phyloP scores from a whole-genome alignment of 106 monocot species.

The Alisma plantagoaquatica region DNA sequence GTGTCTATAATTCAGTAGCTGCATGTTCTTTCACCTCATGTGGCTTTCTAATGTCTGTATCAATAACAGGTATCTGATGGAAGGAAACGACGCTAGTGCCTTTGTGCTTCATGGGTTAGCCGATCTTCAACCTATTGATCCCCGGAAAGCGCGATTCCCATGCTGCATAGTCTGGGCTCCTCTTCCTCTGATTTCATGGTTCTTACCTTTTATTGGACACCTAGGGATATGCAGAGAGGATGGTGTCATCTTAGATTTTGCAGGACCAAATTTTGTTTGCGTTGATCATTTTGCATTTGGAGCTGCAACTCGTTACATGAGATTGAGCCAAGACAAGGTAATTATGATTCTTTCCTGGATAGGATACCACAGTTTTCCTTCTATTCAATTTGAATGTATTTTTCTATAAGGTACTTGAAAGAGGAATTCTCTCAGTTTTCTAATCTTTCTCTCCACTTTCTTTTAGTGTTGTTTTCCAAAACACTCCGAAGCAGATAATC shows the following conservation, averaged over 20 bases:
- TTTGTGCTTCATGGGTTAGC: too few relatives aligned
- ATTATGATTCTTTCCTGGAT: too few relatives aligned
- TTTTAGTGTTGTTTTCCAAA: constrained; percentile 7
- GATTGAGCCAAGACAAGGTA: constrained; percentile 61
- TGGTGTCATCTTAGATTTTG: constrained; percentile 93
- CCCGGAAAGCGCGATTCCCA: constrained; percentile 75
- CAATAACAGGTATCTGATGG: too few relatives aligned
- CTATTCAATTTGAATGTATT: too few relatives aligned
- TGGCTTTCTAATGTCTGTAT: too few relatives aligned
- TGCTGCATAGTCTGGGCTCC: constrained; percentile 96
- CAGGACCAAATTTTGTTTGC: constrained; percentile 82
- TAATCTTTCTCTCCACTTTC: not conserved
- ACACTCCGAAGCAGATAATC: too few relatives aligned
- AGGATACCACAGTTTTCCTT: too few relatives aligned
- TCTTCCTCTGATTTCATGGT: constrained; percentile 81
- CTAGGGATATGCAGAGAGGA: constrained; percentile 93
- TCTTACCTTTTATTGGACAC: constrained; percentile 91
- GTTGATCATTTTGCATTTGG: constrained; percentile 92
- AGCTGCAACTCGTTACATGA: constrained; percentile 67
- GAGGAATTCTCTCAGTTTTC: not conserved
- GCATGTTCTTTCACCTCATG: too few relatives aligned
- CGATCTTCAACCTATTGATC: constrained; percentile 64
- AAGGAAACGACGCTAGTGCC: too few relatives aligned
- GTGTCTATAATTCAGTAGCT: too few relatives aligned
- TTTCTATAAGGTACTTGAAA: too few relatives aligned